Base-by-base conservation (phyloP, 78 protist species). In the Speleostelium caveatum region DNA sequence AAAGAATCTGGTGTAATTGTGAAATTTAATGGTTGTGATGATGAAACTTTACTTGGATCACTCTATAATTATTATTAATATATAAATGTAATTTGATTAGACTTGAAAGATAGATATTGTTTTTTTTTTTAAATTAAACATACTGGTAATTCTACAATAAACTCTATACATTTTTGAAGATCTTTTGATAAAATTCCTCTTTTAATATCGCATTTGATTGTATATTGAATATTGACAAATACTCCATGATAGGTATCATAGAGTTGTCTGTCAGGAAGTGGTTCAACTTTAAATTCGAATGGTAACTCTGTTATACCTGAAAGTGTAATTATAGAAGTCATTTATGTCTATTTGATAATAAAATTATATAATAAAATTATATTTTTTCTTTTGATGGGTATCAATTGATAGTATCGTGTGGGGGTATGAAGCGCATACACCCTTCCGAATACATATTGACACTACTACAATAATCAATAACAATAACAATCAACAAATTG, bases 191-290 rank as follows among this genome's bases (percentile, higher is more conserved):
- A 33, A 62, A 92, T 65, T 30, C 96, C 94, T 33, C 96, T 90
- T 45, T 59, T 71, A 59, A 97, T 39, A n/a, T 87, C 97, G 38
- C 73, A 85, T 58, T 60, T 67, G 8, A 96, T 41, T 0, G 61
- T 26, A 71, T 96, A 96, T 67, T 58, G 90, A 69, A 86, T 75
- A 86, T 83, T 95, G 33, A 97, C 87, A 55, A 86, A 96, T 3
- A 97, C 98, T 10, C 99, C 99, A 90, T 96, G 98, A 86, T 97
- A 97, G 0, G 98, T 96, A 56, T 97, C 99, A 26, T 67, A 94
- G 10, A 96, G 56, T 59, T 17, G 36, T 30, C 87, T 92, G n/a
- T 80, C 93, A 10, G 62, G 60, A 51, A 65, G 22, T 51, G 94
- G 71, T 58, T 78, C 78, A 19, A 97, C 90, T 24, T 66, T 86